Base-by-base conservation (phyloP, 495 filamentous ascomycete genomes). In the Aspergillus campestris region DNA sequence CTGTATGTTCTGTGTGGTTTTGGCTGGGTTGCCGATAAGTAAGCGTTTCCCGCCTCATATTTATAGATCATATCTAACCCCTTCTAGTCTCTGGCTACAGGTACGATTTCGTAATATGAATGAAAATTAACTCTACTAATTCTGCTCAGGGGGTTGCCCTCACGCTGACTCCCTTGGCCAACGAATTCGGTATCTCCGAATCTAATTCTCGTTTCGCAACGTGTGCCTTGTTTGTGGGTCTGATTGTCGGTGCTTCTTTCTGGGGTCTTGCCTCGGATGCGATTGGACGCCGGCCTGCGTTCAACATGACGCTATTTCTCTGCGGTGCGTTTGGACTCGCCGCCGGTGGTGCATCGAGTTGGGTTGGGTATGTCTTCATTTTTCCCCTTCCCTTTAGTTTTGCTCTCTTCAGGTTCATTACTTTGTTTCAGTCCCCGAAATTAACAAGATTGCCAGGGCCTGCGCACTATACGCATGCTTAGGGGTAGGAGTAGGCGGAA, bases 1-100 rank as follows among this genome's bases (percentile, higher is more conserved):
- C 70, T 89, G 0, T 87, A 87, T 54, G 57, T 77, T 11, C 78
- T 88, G 11, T 80, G 82, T 31, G 81, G 84, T 3, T 86, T 87
- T 42, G 86, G 84, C 27, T 89, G 81, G 81, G 57, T 75, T 28
- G 59, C 69, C 30, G 71, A 73, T 35, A 75, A 65, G 62, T 73
- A 49, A 50, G 62, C 31, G 39, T n/a, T 35, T 49, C 24, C 28
- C 24, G 6, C 11, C 13, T 10, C 13, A 38, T 5, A 12, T 13
- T 13, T 49, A 42, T 6, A 32, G 14, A 8, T 10, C 13, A 38
- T 5, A 13, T 52, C 32, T 39, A 18, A 30, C 29, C 43, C 28
- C 10, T 15, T 13, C 42, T 11, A 27, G 14, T 49, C 51, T 71
- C 35, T 71, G 67, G 67, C 45, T 70, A 36, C 59, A 64, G 59